phyloP scores from a whole-genome alignment of 1,284 basidiomycete genomes.

The Albatrellus sp. region DNA sequence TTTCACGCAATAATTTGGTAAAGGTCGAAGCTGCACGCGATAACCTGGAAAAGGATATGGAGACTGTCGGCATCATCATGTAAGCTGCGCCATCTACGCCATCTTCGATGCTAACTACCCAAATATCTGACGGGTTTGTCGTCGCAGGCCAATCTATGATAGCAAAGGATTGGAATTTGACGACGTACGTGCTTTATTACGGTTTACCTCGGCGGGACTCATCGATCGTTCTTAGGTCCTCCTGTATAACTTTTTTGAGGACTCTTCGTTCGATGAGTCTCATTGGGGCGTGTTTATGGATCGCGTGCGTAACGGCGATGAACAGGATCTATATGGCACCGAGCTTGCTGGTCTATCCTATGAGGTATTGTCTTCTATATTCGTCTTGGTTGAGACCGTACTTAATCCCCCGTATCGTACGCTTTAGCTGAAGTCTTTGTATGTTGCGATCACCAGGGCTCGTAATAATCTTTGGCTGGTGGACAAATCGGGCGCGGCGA shows the following conservation, averaged over 20 bases:
- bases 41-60: slow-evolving; percentile 38
- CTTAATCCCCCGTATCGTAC: neutral
- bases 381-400: no score
- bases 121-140: no score
- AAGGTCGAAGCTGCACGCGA: slow-evolving; percentile 41
- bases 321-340: slow-evolving; percentile 28
- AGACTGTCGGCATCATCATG: slow-evolving; percentile 54
- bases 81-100: slow-evolving; percentile 19
- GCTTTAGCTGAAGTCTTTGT: slow-evolving; percentile 48
- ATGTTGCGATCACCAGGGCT: slow-evolving; percentile 61
- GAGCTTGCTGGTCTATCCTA: slow-evolving; percentile 46
- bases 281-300: slow-evolving; percentile 50
- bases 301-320: slow-evolving; percentile 22
- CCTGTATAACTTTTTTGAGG: slow-evolving; percentile 30
- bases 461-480: slow-evolving; percentile 57
- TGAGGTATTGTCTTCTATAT: slow-evolving; percentile 28
- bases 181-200: slow-evolving; percentile 27
- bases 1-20: no score
- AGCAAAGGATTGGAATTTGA: slow-evolving; percentile 69
- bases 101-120: no score
- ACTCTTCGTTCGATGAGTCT: slow-evolving; percentile 20
- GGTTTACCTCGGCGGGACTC: no score
- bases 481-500: slow-evolving; percentile 41
- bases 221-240: slow-evolving; percentile 34
- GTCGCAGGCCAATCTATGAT: slow-evolving; percentile 52